Percentiles rank a stretch among this genome's conserved stretches.
These are phyloP conservation scores for Nicotiana tabacum DNA, from an alignment of 257 asterid species.

Conservation along the genomic window DNA sequence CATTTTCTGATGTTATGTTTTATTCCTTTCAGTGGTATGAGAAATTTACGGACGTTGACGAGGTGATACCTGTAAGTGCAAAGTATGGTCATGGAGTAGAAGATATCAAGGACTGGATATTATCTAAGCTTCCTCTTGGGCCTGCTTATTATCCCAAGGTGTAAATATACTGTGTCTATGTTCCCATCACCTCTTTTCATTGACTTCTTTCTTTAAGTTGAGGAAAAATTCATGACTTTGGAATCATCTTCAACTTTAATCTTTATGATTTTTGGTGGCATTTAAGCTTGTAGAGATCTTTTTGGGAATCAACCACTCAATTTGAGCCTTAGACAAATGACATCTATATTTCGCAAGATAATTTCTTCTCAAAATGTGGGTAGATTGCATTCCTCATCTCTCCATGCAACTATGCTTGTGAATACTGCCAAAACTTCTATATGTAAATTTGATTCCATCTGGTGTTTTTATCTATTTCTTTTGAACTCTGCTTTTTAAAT, in stretches of 20 bases:
- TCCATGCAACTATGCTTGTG: neutral
- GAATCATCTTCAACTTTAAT: neutral
- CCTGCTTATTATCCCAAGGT: slow-evolving; percentile 97
- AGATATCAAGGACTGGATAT: slow-evolving; percentile 92
- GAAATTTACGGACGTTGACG: slow-evolving; percentile 81
- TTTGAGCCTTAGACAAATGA: neutral
- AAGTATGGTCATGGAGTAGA: slow-evolving; percentile 95
- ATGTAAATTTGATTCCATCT: neutral
- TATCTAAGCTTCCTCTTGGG: slow-evolving; percentile 82
- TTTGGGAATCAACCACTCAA: slow-evolving; percentile 3
- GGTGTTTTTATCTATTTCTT: neutral
- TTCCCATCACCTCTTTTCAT: neutral
- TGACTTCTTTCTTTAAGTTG: neutral
- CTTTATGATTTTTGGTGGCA: neutral
- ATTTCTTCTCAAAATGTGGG: neutral
- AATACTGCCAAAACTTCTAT: neutral
- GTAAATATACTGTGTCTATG: neutral
- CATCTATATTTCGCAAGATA: neutral
- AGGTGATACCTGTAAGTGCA: slow-evolving; percentile 98
- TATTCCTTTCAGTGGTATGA: slow-evolving; percentile 79
- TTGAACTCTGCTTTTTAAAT: neutral
- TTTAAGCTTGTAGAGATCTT: neutral
- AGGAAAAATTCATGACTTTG: neutral
- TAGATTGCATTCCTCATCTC: neutral
- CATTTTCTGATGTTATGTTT: neutral